Conservation (phyloP, 345 rosid genomes). For the Erucastrum elatum region DNA sequence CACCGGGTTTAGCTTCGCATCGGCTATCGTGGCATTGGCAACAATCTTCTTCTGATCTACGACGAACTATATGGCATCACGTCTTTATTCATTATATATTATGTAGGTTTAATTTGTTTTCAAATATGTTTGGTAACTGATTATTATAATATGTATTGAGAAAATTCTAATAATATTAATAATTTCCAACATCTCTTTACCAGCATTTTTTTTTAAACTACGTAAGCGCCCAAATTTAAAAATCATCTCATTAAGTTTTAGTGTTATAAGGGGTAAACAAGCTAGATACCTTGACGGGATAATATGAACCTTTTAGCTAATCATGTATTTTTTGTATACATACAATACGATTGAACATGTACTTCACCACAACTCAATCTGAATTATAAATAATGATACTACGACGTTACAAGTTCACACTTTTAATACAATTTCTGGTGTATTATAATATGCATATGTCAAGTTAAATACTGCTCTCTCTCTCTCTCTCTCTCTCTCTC, state of each 20-base stretch:
- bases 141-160: not conserved
- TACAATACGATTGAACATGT: too few relatives aligned
- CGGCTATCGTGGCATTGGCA: constrained; percentile 21
- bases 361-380: not conserved
- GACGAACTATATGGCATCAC: not conserved
- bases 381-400: not conserved
- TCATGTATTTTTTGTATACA: too few relatives aligned
- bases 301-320: not conserved
- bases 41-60: constrained; percentile 24
- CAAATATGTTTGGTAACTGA: not conserved
- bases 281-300: too few relatives aligned
- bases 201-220: not conserved
- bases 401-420: not conserved
- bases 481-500: too few relatives aligned
- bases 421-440: not conserved
- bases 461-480: too few relatives aligned
- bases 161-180: constrained; percentile 20
- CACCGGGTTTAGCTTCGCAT: constrained; percentile 27
- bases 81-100: constrained; percentile 1
- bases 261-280: not conserved
- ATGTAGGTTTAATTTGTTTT: constrained; percentile 2
- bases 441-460: not conserved
- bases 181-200: constrained; percentile 19
- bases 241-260: not conserved
- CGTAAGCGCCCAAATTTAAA: too few relatives aligned